Percentiles rank a stretch among this genome's conserved stretches.
Evolutionary conservation across 2,329 filamentous ascomycete species (phyloP).

Genomic region (Cytospora chrysosperma): DNA sequence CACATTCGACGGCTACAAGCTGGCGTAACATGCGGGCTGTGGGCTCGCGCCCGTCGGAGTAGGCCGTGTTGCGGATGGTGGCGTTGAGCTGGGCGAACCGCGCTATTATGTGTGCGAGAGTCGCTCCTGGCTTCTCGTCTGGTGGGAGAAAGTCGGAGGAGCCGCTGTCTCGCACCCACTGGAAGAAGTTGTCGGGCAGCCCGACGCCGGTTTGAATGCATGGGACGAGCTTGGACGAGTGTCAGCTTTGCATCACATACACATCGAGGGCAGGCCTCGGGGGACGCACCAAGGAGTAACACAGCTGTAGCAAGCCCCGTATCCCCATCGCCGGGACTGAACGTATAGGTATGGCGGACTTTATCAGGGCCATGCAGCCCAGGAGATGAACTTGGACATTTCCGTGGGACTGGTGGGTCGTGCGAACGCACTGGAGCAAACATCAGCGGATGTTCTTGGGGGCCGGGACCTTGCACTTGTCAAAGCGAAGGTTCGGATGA

Average conservation of each 20-base stretch:
- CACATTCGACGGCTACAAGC: constrained; percentile 40
- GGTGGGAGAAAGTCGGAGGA: constrained; percentile 29
- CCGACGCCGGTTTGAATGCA: constrained; percentile 40
- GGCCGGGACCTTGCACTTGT: background rate
- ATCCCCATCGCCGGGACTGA: constrained; percentile 44
- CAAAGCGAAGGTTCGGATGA: background rate
- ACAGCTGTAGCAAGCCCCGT: constrained; percentile 53
- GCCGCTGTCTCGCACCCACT: constrained; percentile 35
- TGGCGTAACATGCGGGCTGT: constrained; percentile 39
- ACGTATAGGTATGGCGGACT: constrained; percentile 42
- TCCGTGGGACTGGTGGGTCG: constrained; percentile 42
- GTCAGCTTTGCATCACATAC: constrained; percentile 16
- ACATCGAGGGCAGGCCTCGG: constrained; percentile 25
- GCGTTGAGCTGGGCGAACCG: constrained; percentile 42
- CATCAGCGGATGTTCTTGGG: background rate
- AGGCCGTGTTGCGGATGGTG: constrained; percentile 34
- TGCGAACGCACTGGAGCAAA: background rate
- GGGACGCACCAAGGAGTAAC: constrained; percentile 52
- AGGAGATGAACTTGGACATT: constrained; percentile 58
- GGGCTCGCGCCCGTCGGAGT: constrained; percentile 39
- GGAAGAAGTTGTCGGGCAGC: constrained; percentile 43
- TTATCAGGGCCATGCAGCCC: constrained; percentile 59
- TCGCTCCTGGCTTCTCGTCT: constrained; percentile 40
- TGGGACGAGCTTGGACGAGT: constrained; percentile 43
- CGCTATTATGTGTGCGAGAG: constrained; percentile 42